Evolutionary conservation across 495 filamentous ascomycete species (phyloP), one percentile per base, ranked within the genome.

Genomic region (Hypoxylon lenormandii): DNA sequence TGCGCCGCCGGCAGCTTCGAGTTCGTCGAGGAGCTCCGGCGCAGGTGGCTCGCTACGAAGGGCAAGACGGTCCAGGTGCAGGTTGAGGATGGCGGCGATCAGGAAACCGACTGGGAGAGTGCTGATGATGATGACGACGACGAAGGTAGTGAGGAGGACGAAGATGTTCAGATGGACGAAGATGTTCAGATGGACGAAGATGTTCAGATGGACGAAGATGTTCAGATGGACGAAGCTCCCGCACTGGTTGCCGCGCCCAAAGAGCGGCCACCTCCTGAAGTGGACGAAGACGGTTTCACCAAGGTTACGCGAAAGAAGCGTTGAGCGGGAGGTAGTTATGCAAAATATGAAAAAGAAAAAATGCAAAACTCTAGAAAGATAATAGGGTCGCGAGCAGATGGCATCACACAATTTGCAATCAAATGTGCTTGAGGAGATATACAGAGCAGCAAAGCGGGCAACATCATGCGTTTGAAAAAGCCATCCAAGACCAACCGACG

Each of bases 211-310:
- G n/a, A n/a, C n/a, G n/a, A n/a, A n/a, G n/a, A n/a, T n/a, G n/a
- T n/a, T n/a, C n/a, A n/a, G n/a, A n/a, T n/a, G n/a, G n/a, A n/a
- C n/a, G n/a, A n/a, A n/a, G n/a, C n/a, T n/a, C n/a, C n/a, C n/a
- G n/a, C n/a, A n/a, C n/a, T n/a, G n/a, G n/a, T n/a, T n/a, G n/a
- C n/a, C n/a, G n/a, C n/a, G n/a, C n/a, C n/a, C n/a, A n/a, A n/a
- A n/a, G n/a, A n/a, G n/a, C n/a, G n/a, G n/a, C n/a, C n/a, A n/a
- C n/a, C n/a, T n/a, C n/a, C n/a, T n/a, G n/a, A n/a, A 77, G 82
- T 97, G 50, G 94, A 97, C 79, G 92, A 96, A 54, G 94, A 97
- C 70, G 94, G 94, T 12, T 98, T 98, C 76, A 93, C 89, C n/a
- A 93, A 90, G 81, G 92, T 97, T 60, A 83, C 90, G 64, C 85